Evolutionary conservation across 2,329 filamentous ascomycete species (phyloP).

Genomic region (Seiridium cupressi): DNA sequence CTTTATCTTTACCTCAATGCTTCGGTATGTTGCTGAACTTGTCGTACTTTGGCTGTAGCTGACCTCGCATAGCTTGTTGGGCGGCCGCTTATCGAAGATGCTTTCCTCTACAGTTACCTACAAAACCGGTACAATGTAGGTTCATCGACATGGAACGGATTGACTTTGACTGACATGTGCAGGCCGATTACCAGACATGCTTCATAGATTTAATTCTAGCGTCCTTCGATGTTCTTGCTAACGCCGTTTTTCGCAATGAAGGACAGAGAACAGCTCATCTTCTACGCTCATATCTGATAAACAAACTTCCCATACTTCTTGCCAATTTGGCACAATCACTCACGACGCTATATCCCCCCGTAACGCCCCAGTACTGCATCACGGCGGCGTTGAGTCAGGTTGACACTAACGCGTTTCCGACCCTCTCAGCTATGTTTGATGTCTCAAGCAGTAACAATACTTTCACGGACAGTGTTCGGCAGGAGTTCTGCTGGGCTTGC

Average conservation of each 20-base stretch:
- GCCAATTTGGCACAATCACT: slow-evolving; percentile 54
- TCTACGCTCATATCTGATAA: slow-evolving; percentile 82
- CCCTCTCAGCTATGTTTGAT: slow-evolving; percentile 58
- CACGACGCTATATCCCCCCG: slow-evolving; percentile 60
- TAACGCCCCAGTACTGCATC: slow-evolving; percentile 70
- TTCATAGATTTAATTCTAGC: slow-evolving; percentile 82
- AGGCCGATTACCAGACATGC: slow-evolving; percentile 75
- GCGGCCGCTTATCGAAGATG: slow-evolving; percentile 80
- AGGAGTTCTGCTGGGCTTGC: slow-evolving; percentile 86
- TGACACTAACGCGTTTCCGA: slow-evolving; percentile 73
- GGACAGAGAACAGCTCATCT: slow-evolving; percentile 62
- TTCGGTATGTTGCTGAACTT: slow-evolving; percentile 51
- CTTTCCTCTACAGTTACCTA: slow-evolving; percentile 73
- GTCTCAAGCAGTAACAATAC: slow-evolving; percentile 54
- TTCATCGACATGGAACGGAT: not conserved
- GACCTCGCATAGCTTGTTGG: slow-evolving; percentile 63
- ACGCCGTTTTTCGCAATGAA: slow-evolving; percentile 71
- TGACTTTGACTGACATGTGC: slow-evolving; percentile 22
- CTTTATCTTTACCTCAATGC: slow-evolving; percentile 85
- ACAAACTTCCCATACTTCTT: slow-evolving; percentile 57
- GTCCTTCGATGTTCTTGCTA: slow-evolving; percentile 86
- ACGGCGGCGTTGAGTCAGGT: slow-evolving; percentile 74
- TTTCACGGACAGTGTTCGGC: slow-evolving; percentile 57
- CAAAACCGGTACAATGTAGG: slow-evolving; percentile 79
- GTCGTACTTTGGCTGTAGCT: slow-evolving; percentile 16